Conservation (phyloP, 257 asterid genomes). For the Coffea eugenioides region DNA sequence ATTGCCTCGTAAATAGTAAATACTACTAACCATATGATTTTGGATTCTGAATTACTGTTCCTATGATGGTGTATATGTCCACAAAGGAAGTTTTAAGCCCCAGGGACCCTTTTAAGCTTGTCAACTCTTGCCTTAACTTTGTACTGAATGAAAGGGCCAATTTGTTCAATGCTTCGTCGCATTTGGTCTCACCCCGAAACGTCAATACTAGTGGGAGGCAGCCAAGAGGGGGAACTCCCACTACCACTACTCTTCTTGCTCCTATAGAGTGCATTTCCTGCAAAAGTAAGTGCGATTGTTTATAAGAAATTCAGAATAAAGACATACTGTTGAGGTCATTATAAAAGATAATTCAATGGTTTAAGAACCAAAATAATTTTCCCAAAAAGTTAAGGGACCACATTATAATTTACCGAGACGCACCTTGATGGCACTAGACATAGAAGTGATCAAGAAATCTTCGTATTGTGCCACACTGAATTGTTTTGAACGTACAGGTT, state of each 20-base stretch:
- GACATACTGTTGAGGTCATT: no score
- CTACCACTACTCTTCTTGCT: conserved; percentile 42
- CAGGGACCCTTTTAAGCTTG: conserved; percentile 18
- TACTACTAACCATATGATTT: conserved; percentile 30
- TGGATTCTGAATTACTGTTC: conserved; percentile 35
- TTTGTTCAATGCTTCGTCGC: conserved; percentile 38
- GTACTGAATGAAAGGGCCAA: conserved; percentile 41
- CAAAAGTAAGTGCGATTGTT: neutral
- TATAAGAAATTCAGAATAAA: no score
- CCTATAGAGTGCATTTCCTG: conserved; percentile 45
- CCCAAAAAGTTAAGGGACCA: no score
- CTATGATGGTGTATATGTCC: conserved; percentile 34
- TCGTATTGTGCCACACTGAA: conserved; percentile 37
- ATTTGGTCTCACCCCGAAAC: conserved; percentile 27
- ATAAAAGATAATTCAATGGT: no score
- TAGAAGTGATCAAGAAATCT: conserved; percentile 37
- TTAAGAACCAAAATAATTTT: no score
- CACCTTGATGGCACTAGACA: conserved; percentile 46
- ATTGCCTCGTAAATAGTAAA: no score
- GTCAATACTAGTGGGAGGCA: conserved; percentile 42
- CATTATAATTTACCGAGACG: no score
- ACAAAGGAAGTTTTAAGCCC: conserved; percentile 26
- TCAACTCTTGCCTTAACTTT: conserved; percentile 28
- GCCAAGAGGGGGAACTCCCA: conserved; percentile 50
- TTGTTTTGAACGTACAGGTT: conserved; percentile 37